Evolutionary conservation across 169 alveolate species (phyloP).

Genomic region (Plasmodium knowlesi): DNA sequence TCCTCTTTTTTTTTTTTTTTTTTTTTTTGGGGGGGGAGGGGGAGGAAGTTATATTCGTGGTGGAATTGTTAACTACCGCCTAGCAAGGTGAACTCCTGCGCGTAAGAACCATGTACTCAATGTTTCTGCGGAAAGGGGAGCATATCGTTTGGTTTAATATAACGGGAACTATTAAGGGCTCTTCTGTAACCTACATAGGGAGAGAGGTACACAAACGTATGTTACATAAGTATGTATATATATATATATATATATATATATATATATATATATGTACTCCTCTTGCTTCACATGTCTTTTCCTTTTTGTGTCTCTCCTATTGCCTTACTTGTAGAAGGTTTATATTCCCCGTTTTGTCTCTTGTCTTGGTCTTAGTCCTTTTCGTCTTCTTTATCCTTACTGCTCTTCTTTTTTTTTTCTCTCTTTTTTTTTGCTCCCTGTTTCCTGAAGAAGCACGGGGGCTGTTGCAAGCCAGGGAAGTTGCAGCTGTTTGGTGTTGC

Average conservation of each 20-base stretch:
- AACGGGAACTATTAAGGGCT: not conserved
- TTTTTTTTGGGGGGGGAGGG: too few species aligned
- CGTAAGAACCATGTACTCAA: not conserved
- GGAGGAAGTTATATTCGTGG: not conserved
- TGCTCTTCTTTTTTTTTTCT: not conserved
- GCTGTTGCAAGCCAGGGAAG: not conserved
- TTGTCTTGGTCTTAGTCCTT: not conserved
- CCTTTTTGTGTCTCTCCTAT: not conserved
- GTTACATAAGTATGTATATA: not conserved
- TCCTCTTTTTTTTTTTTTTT: not conserved
- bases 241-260: too few species aligned
- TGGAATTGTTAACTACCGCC: constrained; percentile 10
- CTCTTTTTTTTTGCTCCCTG: not conserved
- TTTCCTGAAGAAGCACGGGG: not conserved
- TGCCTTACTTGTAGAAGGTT: not conserved
- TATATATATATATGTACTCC: not conserved
- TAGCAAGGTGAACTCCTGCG: not conserved
- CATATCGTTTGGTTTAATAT: not conserved
- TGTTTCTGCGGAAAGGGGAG: not conserved
- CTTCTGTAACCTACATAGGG: not conserved
- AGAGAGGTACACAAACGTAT: not conserved
- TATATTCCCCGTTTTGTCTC: not conserved
- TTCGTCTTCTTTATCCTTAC: not conserved
- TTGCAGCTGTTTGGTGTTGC: not conserved
- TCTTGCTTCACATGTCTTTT: not conserved